A percentile compares a stretch with the other conserved stretches of the same genome.
These are phyloP conservation scores for Mycocentrospora acerina DNA, from an alignment of 2,329 filamentous ascomycete genomes.

Conservation along the genomic window DNA sequence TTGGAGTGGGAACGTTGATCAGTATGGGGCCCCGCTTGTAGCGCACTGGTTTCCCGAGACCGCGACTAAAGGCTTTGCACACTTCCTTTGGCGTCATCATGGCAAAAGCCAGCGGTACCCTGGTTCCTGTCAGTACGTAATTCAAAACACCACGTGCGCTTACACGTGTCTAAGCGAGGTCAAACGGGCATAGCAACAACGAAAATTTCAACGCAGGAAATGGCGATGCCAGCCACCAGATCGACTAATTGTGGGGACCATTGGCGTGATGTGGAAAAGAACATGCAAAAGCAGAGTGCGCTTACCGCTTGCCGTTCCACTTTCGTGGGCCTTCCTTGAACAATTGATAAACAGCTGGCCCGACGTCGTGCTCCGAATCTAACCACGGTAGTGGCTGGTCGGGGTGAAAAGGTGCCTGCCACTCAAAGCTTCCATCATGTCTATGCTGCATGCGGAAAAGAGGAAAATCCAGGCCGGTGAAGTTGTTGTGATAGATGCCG, in stretches of 20 bases:
- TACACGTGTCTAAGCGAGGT: conserved; percentile 9
- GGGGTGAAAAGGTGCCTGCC: conserved; percentile 92
- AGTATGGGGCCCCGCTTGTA: conserved; percentile 81
- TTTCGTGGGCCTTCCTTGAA: conserved; percentile 89
- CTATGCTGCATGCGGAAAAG: conserved; percentile 94
- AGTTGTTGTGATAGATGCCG: conserved; percentile 99
- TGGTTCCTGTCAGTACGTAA: conserved; percentile 41
- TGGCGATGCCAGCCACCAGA: conserved; percentile 18
- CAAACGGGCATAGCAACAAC: conserved; percentile 9
- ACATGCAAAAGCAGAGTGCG: conserved; percentile 22
- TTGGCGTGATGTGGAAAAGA: conserved; percentile 18
- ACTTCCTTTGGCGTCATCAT: conserved; percentile 81
- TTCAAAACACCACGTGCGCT: conserved; percentile 13
- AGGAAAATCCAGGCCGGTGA: conserved; percentile 88
- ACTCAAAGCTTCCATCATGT: conserved; percentile 80
- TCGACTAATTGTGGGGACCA: conserved; percentile 26
- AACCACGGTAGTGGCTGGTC: conserved; percentile 90
- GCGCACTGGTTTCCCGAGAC: conserved; percentile 72
- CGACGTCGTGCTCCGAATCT: conserved; percentile 94
- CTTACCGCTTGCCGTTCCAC: conserved; percentile 74
- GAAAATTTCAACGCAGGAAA: conserved; percentile 11
- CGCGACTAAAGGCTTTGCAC: conserved; percentile 76
- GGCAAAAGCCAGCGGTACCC: conserved; percentile 89
- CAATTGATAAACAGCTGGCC: conserved; percentile 86
- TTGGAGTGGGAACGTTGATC: conserved; percentile 80